phyloP scores from a whole-genome alignment of 371 early-diverging fungal genomes.

The Capillidium heterosporum region DNA sequence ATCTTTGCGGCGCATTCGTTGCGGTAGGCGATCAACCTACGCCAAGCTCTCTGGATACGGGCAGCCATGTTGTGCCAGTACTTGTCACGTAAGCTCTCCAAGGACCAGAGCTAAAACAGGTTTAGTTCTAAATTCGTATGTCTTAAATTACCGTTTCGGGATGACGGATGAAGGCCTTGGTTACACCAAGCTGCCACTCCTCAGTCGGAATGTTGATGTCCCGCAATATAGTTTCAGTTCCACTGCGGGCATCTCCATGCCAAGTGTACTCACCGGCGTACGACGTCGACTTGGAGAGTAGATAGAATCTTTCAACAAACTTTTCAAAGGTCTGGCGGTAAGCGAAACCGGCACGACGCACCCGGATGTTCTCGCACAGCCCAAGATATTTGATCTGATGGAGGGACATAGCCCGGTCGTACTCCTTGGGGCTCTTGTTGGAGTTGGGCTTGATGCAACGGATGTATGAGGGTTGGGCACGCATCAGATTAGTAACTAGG shows the following conservation, averaged over 20 bases:
- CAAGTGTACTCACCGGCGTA: conserved; percentile 78
- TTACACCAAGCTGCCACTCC: conserved; percentile 91
- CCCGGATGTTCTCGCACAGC: conserved; percentile 91
- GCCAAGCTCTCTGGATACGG: conserved; percentile 84
- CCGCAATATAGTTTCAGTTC: conserved; percentile 58
- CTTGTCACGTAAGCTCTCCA: conserved; percentile 81
- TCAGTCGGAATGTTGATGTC: conserved; percentile 66
- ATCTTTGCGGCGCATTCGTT: conserved; percentile 53
- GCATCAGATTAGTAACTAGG: conserved; percentile 83
- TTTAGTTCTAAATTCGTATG: neutral
- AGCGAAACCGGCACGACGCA: conserved; percentile 91
- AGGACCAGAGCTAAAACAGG: conserved; percentile 49
- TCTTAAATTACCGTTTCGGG: conserved; percentile 61
- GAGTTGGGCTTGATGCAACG: conserved; percentile 98
- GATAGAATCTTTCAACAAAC: conserved; percentile 66
- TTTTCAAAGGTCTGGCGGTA: conserved; percentile 82
- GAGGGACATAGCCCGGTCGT: conserved; percentile 75
- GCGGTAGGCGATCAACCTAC: conserved; percentile 53
- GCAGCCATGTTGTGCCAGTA: conserved; percentile 94
- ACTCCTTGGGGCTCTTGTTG: conserved; percentile 73
- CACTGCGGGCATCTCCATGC: conserved; percentile 57
- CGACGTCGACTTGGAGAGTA: conserved; percentile 55
- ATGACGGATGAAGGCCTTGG: conserved; percentile 85
- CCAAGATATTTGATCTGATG: conserved; percentile 95
- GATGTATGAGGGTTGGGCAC: conserved; percentile 93